Percentiles rank a stretch among this genome's conserved stretches.
These are phyloP conservation scores for Marasmius fiardii DNA, from an alignment of 1,284 basidiomycete genomes.

Conservation along the genomic window DNA sequence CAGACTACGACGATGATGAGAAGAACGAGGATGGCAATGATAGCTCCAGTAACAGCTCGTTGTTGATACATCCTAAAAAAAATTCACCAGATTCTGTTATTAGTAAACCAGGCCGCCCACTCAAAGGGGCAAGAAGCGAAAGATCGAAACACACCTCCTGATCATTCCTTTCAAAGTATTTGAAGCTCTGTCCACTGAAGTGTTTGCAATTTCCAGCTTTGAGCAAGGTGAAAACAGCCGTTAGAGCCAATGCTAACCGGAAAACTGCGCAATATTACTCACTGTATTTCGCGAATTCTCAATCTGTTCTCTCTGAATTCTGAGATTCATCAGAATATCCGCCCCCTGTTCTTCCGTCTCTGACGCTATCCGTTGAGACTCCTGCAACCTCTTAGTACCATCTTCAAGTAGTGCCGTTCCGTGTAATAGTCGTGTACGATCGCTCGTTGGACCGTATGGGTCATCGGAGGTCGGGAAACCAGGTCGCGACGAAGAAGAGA, in stretches of 20 bases:
- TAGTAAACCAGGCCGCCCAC: conserved; percentile 11
- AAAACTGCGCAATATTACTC: conserved; percentile 23
- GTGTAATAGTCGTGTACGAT: conserved; percentile 76
- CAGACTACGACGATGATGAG: conserved; percentile 71
- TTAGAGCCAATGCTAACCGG: background rate
- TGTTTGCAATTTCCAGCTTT: conserved; percentile 68
- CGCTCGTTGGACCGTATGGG: conserved; percentile 64
- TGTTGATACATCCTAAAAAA: conserved; percentile 76
- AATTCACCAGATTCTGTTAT: conserved; percentile 34
- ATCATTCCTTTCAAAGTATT: conserved; percentile 78
- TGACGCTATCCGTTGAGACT: conserved; percentile 89
- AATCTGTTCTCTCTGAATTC: conserved; percentile 92
- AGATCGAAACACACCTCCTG: conserved; percentile 46
- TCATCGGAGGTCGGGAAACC: conserved; percentile 68
- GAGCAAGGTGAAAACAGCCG: conserved; percentile 12
- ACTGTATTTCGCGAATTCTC: conserved; percentile 91
- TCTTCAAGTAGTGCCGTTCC: conserved; percentile 77
- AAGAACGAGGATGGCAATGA: conserved; percentile 65
- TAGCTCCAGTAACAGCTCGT: conserved; percentile 65
- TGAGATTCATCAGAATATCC: conserved; percentile 85
- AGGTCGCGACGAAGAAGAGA: conserved; percentile 42
- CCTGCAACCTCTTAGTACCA: conserved; percentile 79
- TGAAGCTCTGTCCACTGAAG: conserved; percentile 69
- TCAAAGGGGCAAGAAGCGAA: conserved; percentile 6
- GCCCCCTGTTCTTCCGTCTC: conserved; percentile 97